Evolutionary conservation across 2,329 filamentous ascomycete genomes (phyloP).

Genomic region (Cadophora malorum): DNA sequence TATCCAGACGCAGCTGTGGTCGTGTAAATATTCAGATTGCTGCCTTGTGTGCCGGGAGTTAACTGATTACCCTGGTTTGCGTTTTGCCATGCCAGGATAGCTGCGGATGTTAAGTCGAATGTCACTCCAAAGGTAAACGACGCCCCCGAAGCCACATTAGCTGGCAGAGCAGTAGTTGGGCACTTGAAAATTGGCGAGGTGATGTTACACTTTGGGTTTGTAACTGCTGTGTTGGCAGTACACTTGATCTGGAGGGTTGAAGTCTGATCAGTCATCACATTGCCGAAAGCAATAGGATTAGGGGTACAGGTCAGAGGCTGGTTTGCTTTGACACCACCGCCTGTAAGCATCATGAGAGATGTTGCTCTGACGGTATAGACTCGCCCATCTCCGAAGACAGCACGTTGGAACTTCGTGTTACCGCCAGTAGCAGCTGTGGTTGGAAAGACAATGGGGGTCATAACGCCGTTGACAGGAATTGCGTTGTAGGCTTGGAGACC

Average conservation of each 20-base stretch:
- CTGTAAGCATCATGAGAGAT: slow-evolving; percentile 6
- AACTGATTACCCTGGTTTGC: slow-evolving; percentile 17
- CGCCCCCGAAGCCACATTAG: slow-evolving; percentile 13
- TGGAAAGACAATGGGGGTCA: slow-evolving; percentile 52
- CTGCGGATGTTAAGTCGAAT: slow-evolving; percentile 15
- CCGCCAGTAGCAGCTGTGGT: slow-evolving; percentile 14
- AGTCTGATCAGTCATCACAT: slow-evolving; percentile 17
- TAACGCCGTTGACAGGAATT: slow-evolving; percentile 52
- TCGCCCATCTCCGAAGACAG: slow-evolving; percentile 18
- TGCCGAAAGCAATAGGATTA: slow-evolving; percentile 13
- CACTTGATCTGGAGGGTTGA: slow-evolving; percentile 15
- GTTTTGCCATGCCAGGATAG: slow-evolving; percentile 14
- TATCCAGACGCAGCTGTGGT: slow-evolving; percentile 14
- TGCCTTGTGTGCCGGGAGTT: slow-evolving; percentile 14
- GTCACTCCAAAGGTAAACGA: slow-evolving; percentile 21
- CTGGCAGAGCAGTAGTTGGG: slow-evolving; percentile 7
- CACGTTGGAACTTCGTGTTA: slow-evolving; percentile 20
- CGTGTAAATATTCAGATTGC: slow-evolving; percentile 16
- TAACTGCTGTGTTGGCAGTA: slow-evolving; percentile 8
- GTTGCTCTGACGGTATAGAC: slow-evolving; percentile 15
- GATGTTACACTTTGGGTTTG: slow-evolving; percentile 16
- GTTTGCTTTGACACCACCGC: slow-evolving; percentile 6
- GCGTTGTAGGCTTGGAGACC: slow-evolving; percentile 59
- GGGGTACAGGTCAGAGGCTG: slow-evolving; percentile 16
- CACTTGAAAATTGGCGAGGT: slow-evolving; percentile 15